These are phyloP conservation scores for Marasmius oreades DNA, from an alignment of 1,284 basidiomycete genomes.

Conservation along the genomic window DNA sequence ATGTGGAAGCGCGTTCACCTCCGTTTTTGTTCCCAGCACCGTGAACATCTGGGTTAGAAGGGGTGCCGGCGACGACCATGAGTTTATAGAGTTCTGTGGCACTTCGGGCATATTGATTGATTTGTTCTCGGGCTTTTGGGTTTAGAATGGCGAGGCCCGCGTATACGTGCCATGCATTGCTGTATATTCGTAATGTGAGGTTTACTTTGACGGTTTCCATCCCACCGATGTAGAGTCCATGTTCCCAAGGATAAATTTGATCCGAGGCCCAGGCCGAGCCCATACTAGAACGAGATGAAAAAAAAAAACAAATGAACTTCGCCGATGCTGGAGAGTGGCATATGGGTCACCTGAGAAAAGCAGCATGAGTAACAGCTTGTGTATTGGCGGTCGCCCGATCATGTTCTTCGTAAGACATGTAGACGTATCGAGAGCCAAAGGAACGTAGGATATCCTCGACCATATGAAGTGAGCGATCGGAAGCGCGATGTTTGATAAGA, in stretches of 20 bases:
- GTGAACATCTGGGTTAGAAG: background rate
- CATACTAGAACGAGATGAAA: slow-evolving; percentile 67
- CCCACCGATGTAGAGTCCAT: slow-evolving; percentile 91
- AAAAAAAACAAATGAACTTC: slow-evolving; percentile 2
- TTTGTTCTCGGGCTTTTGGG: slow-evolving; percentile 87
- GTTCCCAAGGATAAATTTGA: slow-evolving; percentile 91
- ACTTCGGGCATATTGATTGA: slow-evolving; percentile 85
- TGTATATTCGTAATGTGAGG: slow-evolving; percentile 93
- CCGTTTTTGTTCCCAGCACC: background rate
- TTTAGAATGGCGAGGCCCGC: slow-evolving; percentile 97
- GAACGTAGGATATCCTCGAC: slow-evolving; percentile 85
- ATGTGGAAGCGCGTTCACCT: background rate
- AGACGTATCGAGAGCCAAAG: slow-evolving; percentile 87
- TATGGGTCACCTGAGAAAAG: slow-evolving; percentile 79
- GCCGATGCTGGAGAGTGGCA: slow-evolving; percentile 3
- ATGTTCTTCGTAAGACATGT: slow-evolving; percentile 94
- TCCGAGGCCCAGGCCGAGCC: slow-evolving; percentile 91
- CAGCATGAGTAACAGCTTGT: slow-evolving; percentile 96
- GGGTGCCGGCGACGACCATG: slow-evolving; percentile 78
- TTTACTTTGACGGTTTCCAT: slow-evolving; percentile 99
- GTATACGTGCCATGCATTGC: slow-evolving; percentile 99
- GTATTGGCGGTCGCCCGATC: slow-evolving; percentile 97
- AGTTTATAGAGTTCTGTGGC: slow-evolving; percentile 92
- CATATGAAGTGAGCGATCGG: slow-evolving; percentile 68
- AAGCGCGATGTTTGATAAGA: slow-evolving; percentile 85